Base-by-base conservation (phyloP, 164 flowering plant species). In the Brasenia schreberi region DNA sequence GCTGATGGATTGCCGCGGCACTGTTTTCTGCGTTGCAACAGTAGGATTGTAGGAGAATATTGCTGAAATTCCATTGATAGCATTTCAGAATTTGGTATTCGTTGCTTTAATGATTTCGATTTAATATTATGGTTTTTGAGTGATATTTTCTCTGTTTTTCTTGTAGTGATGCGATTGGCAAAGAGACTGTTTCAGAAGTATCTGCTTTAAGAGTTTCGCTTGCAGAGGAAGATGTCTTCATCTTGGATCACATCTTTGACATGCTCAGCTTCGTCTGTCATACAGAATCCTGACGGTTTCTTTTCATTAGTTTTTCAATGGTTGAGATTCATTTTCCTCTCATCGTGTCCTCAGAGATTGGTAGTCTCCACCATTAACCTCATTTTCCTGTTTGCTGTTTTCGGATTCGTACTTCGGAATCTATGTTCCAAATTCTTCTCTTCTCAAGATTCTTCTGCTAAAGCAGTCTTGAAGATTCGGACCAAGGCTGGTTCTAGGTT, bases 341-440 rank as follows among this genome's bases (percentile, higher is more conserved):
- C 96, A 18, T 95, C 97, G 18, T 94, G 98, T 68, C 89, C 97
- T 19, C 98, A 90, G 69, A 73, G 97, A 53, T 78, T 75, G 45
- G 69, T 94, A 0, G 69, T 82, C 7, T 76, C 95, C 58, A 67
- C 82, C 11, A 43, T 85, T 18, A 81, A 85, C 69, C 19, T 82
- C 61, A 64, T 89, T 6, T 84, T 91, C 80, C 66, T 87, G 73
- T 42, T 91, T 64, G 4, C 66, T 19, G 76, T 85, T 71, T 42
- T 86, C 0, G 71, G 61, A 4, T 76, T 86, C 45, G 70, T 81
- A 0, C 9, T 79, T 58, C 80, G 69, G 17, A 86, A 83, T 73
- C 79, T 85, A n/a, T 76, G 19, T 63, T 78, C 80, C 1, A 82
- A 74, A 71, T 77, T 81, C 63, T 62, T 62, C 19, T 68, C 76